Evolutionary conservation across 2,329 filamentous ascomycete species (phyloP), one percentile per base, ranked within the genome.

Genomic region (Fusarium phyllophilum): DNA sequence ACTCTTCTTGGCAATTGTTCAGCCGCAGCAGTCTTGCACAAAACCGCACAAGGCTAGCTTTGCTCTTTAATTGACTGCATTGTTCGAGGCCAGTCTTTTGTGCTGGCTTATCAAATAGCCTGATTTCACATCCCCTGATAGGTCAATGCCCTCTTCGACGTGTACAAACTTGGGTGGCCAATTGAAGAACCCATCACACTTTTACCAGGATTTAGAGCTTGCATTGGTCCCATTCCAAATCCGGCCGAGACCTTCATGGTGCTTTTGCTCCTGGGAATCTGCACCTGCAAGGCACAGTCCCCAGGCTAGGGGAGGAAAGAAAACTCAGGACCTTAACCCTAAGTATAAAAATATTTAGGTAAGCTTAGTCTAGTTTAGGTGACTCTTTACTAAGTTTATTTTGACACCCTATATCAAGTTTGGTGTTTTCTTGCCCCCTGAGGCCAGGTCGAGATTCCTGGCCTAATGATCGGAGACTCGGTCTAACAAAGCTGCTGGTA

Each of bases 241-340:
- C 66, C 15, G 62, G 62, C 22, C 38, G n/a, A 22, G 20, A 12
- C 38, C 31, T 11, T 20, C 51, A 64, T 26, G 41, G 55, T n/a
- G 24, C 41, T 33, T 57, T 59, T 29, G 31, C 34, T 55, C 26
- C 51, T 55, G 24, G 2, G n/a, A 65, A 70, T 56, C 59, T 65
- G 66, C 54, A 34, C 31, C 41, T 41, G 13, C 22, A 70, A 65
- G 66, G 67, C 67, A 70, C 67, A 66, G 67, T 41, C 26, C 44
- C 24, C 52, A 36, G n/a, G 39, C 18, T 52, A 10, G n/a, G n/a
- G n/a, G n/a, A n/a, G n/a, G 29, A 29, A 29, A 29, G 29, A 29
- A 29, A 29, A 29, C 29, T 29, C 29, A 29, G 29, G 29, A 29
- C 29, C 29, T 29, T 29, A 29, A 29, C 29, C 29, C 29, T 29